These are phyloP conservation scores for Podila epicladia DNA, from an alignment of 192 early-diverging fungal genomes.

Conservation along the genomic window DNA sequence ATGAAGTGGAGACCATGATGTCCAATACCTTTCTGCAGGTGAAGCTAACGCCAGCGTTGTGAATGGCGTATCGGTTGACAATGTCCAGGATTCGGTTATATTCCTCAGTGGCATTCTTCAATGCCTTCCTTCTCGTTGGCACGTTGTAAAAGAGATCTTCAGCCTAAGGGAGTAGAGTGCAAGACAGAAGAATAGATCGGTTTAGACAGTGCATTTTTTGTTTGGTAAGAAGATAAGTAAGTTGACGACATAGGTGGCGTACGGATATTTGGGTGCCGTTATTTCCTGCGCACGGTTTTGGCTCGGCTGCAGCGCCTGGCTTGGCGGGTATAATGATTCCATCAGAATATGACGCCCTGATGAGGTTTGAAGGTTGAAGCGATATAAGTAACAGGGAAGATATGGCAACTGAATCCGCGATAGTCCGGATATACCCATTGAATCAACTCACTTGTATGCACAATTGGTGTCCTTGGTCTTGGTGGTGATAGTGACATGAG, in stretches of 20 bases:
- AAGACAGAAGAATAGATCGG: not conserved
- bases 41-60: slow-evolving; percentile 86
- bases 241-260: slow-evolving; percentile 1
- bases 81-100: slow-evolving; percentile 93
- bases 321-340: slow-evolving; percentile 83
- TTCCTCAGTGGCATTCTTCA: slow-evolving; percentile 88
- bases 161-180: slow-evolving; percentile 54
- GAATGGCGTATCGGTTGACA: slow-evolving; percentile 92
- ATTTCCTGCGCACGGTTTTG: slow-evolving; percentile 96
- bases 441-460: slow-evolving; percentile 68
- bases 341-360: slow-evolving; percentile 85
- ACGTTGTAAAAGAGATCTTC: slow-evolving; percentile 98
- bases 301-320: slow-evolving; percentile 77
- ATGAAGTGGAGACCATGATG: not conserved
- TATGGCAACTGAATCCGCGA: not conserved
- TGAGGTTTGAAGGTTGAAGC: not conserved
- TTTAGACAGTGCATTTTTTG: too few species aligned
- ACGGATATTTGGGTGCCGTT: slow-evolving; percentile 93
- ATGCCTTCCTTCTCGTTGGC: slow-evolving; percentile 82
- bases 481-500: slow-evolving; percentile 89
- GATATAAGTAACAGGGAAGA: not conserved
- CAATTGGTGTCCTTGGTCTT: slow-evolving; percentile 80
- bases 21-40: slow-evolving; percentile 86
- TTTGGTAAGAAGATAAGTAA: not conserved
- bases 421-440: not conserved